phyloP scores from a whole-genome alignment of 139 green algal genomes.

The Pseudopediastrum boryanum region DNA sequence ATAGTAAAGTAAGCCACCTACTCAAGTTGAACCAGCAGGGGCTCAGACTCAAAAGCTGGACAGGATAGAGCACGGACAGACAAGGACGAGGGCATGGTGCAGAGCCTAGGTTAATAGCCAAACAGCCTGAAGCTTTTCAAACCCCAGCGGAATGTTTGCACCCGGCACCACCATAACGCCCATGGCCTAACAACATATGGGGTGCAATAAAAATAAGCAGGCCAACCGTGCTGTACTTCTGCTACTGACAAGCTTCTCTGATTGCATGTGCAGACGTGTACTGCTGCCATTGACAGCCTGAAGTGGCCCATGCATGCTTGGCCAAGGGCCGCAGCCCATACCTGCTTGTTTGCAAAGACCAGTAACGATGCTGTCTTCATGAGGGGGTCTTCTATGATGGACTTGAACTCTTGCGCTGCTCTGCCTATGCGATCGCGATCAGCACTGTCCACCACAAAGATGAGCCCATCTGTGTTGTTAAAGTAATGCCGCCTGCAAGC shows the following conservation, averaged over 20 bases:
- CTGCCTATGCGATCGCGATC: conserved; percentile 89
- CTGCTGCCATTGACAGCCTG: conserved; percentile 33
- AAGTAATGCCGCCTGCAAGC: conserved; percentile 97
- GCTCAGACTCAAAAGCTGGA: no score
- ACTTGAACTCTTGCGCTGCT: conserved; percentile 85
- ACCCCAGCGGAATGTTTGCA: no score
- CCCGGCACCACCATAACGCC: no score
- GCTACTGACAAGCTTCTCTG: no score
- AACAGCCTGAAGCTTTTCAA: no score
- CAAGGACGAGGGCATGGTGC: no score
- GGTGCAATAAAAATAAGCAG: background rate
- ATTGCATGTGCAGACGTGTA: no score
- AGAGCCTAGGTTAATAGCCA: no score
- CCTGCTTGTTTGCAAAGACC: conserved; percentile 99
- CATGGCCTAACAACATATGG: no score
- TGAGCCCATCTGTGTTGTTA: conserved; percentile 98
- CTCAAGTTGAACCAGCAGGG: no score
- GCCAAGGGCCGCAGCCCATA: background rate
- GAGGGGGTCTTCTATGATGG: conserved; percentile 91
- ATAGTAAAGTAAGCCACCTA: no score
- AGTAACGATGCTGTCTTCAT: conserved; percentile 95
- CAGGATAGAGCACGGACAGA: no score
- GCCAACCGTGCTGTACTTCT: background rate
- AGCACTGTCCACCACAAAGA: conserved; percentile 98
- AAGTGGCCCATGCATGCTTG: background rate